Evolutionary conservation across 176 grass and related monocot species (phyloP), one percentile per base, ranked within the genome.

Genomic region (Oryza longistaminata): DNA sequence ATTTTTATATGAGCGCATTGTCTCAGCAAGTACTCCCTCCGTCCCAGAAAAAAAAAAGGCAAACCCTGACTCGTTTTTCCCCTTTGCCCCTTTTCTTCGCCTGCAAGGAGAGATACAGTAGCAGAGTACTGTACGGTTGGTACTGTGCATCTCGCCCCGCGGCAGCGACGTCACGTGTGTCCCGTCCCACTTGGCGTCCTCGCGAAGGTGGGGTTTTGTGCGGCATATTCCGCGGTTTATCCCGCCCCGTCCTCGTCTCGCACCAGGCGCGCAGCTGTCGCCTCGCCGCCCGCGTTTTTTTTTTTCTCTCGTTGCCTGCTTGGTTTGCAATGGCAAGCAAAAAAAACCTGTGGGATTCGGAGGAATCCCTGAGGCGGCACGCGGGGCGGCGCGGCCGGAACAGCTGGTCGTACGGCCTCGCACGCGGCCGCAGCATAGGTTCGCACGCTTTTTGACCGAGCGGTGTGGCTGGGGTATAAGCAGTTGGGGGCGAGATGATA

Each of bases 221-320:
- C 29, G 66, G 85, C 81, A 88, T 84, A 85, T 85, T 67, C 83
- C 22, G n/a, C 66, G 31, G 72, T 4, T 24, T 85, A 89, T 89
- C 44, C 80, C 66, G 13, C 29, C 39, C 39, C 39, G 39, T 40
- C 39, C 15, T 1, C 33, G 45, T 9, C n/a, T 25, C 0, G 35
- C 5, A 0, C 6, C 65, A 7, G 10, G 29, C 65, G 11, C 22
- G 31, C 77, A 87, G 58, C 77, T 81, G 85, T 74, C 69, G 29
- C 75, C 9, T 74, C 69, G 29, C 75, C 9, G 8, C 21, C 26
- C 17, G 9, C 11, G 49, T 22, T 58, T 11, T 48, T 55, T 34
- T 42, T 5, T 27, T 29, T 14, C 31, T 31, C 4, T 2, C 29
- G 42, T 2, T 43, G 42, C 42, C 9, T 42, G 39, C 37, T 76